These are phyloP conservation scores for Helminthosporium solani DNA, from an alignment of 2,329 filamentous ascomycete genomes.

Conservation along the genomic window DNA sequence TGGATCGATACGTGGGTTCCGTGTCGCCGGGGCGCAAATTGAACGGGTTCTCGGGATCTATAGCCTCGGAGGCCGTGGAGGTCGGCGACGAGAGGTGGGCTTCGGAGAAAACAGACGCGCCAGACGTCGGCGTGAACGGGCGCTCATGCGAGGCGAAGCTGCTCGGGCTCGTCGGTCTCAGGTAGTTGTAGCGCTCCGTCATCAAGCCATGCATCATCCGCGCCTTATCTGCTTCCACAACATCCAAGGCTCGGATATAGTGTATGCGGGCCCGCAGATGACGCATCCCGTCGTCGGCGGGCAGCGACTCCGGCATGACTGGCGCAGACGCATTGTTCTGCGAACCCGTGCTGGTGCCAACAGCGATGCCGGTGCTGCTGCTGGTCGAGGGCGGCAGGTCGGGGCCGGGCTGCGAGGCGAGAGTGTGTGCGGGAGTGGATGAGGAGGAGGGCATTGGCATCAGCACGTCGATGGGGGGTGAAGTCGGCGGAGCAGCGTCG, in stretches of 20 bases:
- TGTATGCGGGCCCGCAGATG: slow-evolving; percentile 50
- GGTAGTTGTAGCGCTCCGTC: slow-evolving; percentile 48
- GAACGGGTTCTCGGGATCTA: slow-evolving; percentile 38
- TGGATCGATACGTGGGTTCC: slow-evolving; percentile 32
- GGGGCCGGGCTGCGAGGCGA: slow-evolving; percentile 28
- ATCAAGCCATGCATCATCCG: slow-evolving; percentile 51
- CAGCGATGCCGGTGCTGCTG: slow-evolving; percentile 25
- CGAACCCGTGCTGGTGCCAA: slow-evolving; percentile 14
- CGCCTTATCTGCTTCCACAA: slow-evolving; percentile 52
- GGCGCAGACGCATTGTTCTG: slow-evolving; percentile 25
- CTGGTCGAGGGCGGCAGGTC: slow-evolving; percentile 24
- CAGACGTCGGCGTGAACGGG: slow-evolving; percentile 41
- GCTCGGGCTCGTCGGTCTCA: slow-evolving; percentile 41
- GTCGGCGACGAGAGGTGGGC: slow-evolving; percentile 36
- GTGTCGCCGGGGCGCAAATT: slow-evolving; percentile 37
- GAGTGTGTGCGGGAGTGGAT: slow-evolving; percentile 26
- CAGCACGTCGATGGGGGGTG: slow-evolving; percentile 18
- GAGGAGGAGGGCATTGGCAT: no score
- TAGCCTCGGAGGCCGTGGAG: slow-evolving; percentile 31
- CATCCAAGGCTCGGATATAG: slow-evolving; percentile 46
- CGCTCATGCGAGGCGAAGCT: slow-evolving; percentile 43
- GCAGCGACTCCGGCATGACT: slow-evolving; percentile 42
- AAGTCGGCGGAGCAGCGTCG: slow-evolving; percentile 9
- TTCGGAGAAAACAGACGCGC: slow-evolving; percentile 37
- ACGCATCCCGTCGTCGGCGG: slow-evolving; percentile 54